Percentiles rank a stretch among this genome's conserved stretches.
phyloP scores from a whole-genome alignment of 805 yeast species.

The Metschnikowia noctiluminum region DNA sequence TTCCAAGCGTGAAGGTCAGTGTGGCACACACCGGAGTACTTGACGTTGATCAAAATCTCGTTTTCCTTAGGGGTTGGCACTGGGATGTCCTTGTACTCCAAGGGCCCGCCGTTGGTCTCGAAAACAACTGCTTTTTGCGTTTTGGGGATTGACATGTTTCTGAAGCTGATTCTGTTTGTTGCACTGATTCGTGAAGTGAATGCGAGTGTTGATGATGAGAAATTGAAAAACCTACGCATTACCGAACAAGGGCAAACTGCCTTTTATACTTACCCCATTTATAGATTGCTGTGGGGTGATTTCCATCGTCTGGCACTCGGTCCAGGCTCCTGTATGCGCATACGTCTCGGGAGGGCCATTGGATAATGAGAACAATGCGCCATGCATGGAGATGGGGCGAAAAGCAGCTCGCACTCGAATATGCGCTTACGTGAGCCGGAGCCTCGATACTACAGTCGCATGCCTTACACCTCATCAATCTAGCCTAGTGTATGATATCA shows the following conservation, averaged over 20 bases:
- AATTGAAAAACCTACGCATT: neutral
- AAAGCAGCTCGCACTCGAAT: neutral
- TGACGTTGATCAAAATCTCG: slow-evolving; percentile 41
- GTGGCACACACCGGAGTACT: slow-evolving; percentile 47
- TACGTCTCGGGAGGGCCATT: neutral
- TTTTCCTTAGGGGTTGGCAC: slow-evolving; percentile 41
- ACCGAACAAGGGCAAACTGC: neutral
- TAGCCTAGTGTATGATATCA: no score
- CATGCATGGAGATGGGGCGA: neutral
- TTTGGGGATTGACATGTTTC: slow-evolving; percentile 28
- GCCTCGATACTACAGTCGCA: no score
- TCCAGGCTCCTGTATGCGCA: neutral
- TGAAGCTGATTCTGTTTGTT: neutral
- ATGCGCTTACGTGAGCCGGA: neutral
- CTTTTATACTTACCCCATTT: neutral
- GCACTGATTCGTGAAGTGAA: slow-evolving; percentile 4
- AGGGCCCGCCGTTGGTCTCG: slow-evolving; percentile 42
- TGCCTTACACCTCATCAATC: no score
- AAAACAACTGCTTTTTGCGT: slow-evolving; percentile 44
- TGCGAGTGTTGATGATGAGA: slow-evolving; percentile 2
- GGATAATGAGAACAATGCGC: neutral
- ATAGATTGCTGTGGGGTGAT: slow-evolving; percentile 1
- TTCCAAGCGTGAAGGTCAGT: slow-evolving; percentile 48
- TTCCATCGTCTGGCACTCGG: neutral
- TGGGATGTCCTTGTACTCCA: slow-evolving; percentile 36